Evolutionary conservation across 1,284 basidiomycete genomes (phyloP), one percentile per base, ranked within the genome.

Genomic region (Naganishia albida): DNA sequence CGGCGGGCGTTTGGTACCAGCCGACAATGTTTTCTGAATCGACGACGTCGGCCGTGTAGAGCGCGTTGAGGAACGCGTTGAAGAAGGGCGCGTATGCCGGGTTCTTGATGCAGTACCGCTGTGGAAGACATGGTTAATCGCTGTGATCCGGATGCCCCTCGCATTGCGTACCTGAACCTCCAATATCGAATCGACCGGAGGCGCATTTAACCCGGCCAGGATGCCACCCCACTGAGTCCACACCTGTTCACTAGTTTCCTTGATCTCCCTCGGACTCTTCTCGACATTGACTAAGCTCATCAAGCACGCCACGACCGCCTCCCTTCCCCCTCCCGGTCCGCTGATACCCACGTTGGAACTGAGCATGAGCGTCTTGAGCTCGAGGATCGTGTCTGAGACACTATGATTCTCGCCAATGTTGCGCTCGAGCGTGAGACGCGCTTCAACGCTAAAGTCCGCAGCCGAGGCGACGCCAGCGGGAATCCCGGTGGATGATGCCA

Each of bases 11-110:
- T 28, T 71, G 73, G 62, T 77, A 76, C 80, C 80, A 81, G 53
- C 76, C 74, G 20, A 78, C 64, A 44, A 81, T 69, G 23, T 73
- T 76, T 20, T 76, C 74, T 54, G 78, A 78, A 20, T 73, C 75
- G 13, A 79, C 70, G 7, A 79, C 64, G 55, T 81, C 80, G 12
- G 72, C 68, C 67, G 80, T 76, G 70, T 80, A 81, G 52, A 78
- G 68, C 23, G 75, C 75, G 30, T 77, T 71, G 4, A 80, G 70
- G 53, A 79, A 69, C n/a, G 77, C 70, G 7, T 75, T 75, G 65
- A 77, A 79, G 71, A 70, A 76, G 3, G 73, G 73, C 12, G 57
- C 65, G 66, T 72, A 71, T 1, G 59, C 50, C 28, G 70, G 55
- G 52, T 72, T 54, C 12, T 68, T 57, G 0, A 73, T 67, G 51